These are phyloP conservation scores for Incumbomyces delicatus DNA, from an alignment of 2,329 filamentous ascomycete species.

Conservation along the genomic window DNA sequence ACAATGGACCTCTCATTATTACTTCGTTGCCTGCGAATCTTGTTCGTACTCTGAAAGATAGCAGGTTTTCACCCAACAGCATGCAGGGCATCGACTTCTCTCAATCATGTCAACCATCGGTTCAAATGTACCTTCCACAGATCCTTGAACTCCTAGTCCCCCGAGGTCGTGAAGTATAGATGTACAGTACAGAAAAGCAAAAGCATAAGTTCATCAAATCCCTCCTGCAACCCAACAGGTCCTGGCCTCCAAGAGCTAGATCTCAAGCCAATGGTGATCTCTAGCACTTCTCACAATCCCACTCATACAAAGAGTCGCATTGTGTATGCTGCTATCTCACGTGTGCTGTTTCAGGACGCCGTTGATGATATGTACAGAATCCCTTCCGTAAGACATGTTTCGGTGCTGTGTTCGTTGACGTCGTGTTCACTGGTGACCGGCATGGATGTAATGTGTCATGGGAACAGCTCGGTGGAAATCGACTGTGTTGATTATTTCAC, in stretches of 20 bases:
- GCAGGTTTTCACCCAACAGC: no score
- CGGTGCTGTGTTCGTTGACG: slow-evolving; percentile 3
- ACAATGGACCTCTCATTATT: slow-evolving; percentile 3
- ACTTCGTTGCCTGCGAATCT: neutral
- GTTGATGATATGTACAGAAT: slow-evolving; percentile 4
- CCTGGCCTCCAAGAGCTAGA: neutral
- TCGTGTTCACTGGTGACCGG: slow-evolving; percentile 4
- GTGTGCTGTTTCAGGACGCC: neutral
- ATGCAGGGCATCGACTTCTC: no score
- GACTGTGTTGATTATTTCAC: slow-evolving; percentile 11
- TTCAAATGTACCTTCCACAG: no score
- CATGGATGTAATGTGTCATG: slow-evolving; percentile 12
- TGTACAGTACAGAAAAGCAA: slow-evolving; percentile 3
- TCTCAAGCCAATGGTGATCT: neutral
- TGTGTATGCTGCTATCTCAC: neutral
- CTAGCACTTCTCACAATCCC: neutral
- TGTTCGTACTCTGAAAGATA: neutral
- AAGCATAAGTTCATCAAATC: slow-evolving; percentile 4
- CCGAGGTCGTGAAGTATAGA: neutral
- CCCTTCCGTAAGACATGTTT: slow-evolving; percentile 2
- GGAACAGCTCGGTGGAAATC: slow-evolving; percentile 12
- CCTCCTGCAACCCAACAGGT: neutral
- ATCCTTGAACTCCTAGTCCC: neutral
- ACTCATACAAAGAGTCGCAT: neutral
- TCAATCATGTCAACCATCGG: no score